Evolutionary conservation across 805 yeast species (phyloP).

Genomic region (Candida yuanshanica): DNA sequence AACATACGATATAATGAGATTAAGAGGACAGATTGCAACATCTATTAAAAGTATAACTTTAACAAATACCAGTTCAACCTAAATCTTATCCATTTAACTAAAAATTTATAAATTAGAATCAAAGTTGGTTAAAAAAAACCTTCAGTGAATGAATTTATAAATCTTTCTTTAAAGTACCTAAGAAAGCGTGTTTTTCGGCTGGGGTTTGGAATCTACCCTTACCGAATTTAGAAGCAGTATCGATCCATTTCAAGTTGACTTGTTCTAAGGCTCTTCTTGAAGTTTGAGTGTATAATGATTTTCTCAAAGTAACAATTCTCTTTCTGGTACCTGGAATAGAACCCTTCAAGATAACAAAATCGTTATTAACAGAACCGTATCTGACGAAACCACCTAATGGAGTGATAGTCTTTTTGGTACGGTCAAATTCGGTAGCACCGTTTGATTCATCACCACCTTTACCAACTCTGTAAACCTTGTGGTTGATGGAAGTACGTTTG

Average conservation of each 20-base stretch:
- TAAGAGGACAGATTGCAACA: not conserved
- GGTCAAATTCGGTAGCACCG: slow-evolving; percentile 97
- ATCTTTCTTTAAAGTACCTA: slow-evolving; percentile 99
- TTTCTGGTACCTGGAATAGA: slow-evolving; percentile 99
- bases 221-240: slow-evolving; percentile 99
- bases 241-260: slow-evolving; percentile 98
- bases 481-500: slow-evolving; percentile 99
- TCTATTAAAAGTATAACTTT: not conserved
- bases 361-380: slow-evolving; percentile 97
- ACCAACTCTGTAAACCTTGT: slow-evolving; percentile 99
- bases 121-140: not conserved
- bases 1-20: too few species aligned
- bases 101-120: not conserved
- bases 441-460: slow-evolving; percentile 89
- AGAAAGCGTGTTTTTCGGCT: slow-evolving; percentile 99
- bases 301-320: slow-evolving; percentile 99
- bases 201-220: slow-evolving; percentile 99
- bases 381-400: slow-evolving; percentile 99
- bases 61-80: not conserved
- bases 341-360: slow-evolving; percentile 96
- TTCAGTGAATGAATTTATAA: slow-evolving; percentile 49
- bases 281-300: slow-evolving; percentile 95
- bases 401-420: slow-evolving; percentile 99
- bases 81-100: not conserved
- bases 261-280: slow-evolving; percentile 96